phyloP scores from a whole-genome alignment of 179 eudicot genomes.

The Heliamphora pulchella region DNA sequence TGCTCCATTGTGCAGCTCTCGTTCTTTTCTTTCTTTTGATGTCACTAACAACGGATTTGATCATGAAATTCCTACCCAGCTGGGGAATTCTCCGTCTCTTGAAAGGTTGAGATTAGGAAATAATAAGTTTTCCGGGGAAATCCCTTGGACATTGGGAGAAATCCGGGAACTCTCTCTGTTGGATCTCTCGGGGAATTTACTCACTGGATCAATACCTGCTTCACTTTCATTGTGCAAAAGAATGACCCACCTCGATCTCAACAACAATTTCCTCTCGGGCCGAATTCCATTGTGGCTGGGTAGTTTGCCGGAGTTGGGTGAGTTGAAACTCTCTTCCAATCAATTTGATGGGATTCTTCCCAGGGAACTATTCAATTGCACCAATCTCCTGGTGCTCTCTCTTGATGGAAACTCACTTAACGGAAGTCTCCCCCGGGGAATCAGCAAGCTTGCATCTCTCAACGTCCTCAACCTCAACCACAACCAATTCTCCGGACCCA shows the following conservation, averaged over 20 bases:
- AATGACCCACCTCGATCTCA: constrained; percentile 72
- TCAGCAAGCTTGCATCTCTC: constrained; percentile 65
- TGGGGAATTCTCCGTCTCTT: constrained; percentile 67
- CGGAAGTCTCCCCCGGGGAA: constrained; percentile 53
- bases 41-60: constrained; percentile 73
- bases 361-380: constrained; percentile 60
- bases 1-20: constrained; percentile 68
- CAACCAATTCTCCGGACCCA: constrained; percentile 58
- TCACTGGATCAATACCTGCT: constrained; percentile 60
- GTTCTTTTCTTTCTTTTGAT: constrained; percentile 70
- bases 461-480: constrained; percentile 59
- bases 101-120: constrained; percentile 71
- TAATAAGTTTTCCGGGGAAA: constrained; percentile 59
- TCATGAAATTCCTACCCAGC: constrained; percentile 53
- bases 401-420: constrained; percentile 48
- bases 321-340: constrained; percentile 75
- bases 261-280: constrained; percentile 66
- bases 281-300: constrained; percentile 78
- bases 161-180: constrained; percentile 45
- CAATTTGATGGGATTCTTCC: constrained; percentile 66
- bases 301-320: constrained; percentile 64
- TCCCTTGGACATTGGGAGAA: constrained; percentile 74
- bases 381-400: constrained; percentile 72
- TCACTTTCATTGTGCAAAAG: constrained; percentile 63
- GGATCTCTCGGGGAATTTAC: constrained; percentile 72